Conservation (phyloP, 2,329 filamentous ascomycete genomes). For the Pseudomassariella vexata region DNA sequence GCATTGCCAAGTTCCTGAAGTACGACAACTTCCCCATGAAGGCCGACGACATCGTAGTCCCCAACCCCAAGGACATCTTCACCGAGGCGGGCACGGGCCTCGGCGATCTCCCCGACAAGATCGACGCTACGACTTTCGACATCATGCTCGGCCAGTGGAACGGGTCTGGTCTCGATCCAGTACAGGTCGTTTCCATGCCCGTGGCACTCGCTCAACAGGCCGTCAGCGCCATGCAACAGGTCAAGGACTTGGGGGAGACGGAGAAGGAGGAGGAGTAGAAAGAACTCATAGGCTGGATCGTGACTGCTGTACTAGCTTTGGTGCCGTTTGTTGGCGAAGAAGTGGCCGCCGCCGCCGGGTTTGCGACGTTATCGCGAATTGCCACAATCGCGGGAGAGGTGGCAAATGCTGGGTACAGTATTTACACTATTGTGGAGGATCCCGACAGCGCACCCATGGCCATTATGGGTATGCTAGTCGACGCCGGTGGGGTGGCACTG, state of each 20-base stretch:
- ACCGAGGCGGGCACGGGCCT: not conserved
- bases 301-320: slow-evolving; percentile 1
- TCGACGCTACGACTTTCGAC: not conserved
- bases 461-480: slow-evolving; percentile 4
- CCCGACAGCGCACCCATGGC: slow-evolving; percentile 12
- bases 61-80: slow-evolving; percentile 2
- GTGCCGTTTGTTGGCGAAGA: slow-evolving; percentile 2
- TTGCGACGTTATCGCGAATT: slow-evolving; percentile 2
- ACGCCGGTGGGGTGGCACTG: not conserved
- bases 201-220: not conserved
- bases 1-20: too few relatives aligned
- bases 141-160: not conserved
- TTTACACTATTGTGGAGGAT: slow-evolving; percentile 14
- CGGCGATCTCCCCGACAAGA: not conserved
- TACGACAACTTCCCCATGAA: not conserved
- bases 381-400: not conserved
- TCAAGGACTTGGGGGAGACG: not conserved
- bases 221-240: not conserved
- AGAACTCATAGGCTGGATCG: not conserved
- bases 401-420: slow-evolving; percentile 10
- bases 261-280: not conserved
- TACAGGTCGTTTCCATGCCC: slow-evolving; percentile 2
- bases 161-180: not conserved
- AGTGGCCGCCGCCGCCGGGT: not conserved
- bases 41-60: not conserved